Evolutionary conservation across 2,329 filamentous ascomycete species (phyloP), one percentile per base, ranked within the genome.

Genomic region (Nothophaeocryptopus gaeumannii): DNA sequence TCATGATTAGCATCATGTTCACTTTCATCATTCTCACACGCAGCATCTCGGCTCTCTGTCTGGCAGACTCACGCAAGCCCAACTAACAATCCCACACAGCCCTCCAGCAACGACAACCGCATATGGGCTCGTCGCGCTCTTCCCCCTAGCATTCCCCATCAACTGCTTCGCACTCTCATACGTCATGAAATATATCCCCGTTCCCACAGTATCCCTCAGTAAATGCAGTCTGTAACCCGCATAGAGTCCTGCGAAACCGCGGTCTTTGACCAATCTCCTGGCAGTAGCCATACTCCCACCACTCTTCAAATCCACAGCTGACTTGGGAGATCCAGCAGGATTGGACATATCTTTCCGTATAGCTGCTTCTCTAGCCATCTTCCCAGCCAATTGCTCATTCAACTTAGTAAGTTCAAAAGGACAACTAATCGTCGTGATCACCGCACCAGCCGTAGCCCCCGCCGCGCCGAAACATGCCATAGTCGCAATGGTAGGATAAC

Each of bases 371-470:
- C 66, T 57, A 15, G 85, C 85, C 73, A 91, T 81, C 51, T 92
- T 74, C 9, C 90, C 86, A 1, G 89, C 90, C 14, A 93, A 86
- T 68, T 95, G 89, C 12, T 89, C 88, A 67, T 86, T 91, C 51
- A 93, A 77, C 70, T 95, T 95, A n/a, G 88, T 91, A 68, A 95
- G 78, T 69, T 95, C 89, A 66, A 95, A 95, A 1, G 89, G 89
- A 64, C 89, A 95, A 59, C 89, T 88, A 60, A 93, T 81, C 43
- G 86, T 77, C 8, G 89, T 91, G 47, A 93, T 91, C 53, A 83
- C 79, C 15, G 86, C 89, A 48, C 89, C 89, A 43, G 89, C 86
- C 10, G 85, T 88, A 35, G 87, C 88, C 43, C 89, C 88, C 37
- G 88, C 86, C 9, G 83, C 79, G 16, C 85, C 86, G 70, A 91